These are phyloP conservation scores for Pterocarpus santalinus DNA, from an alignment of 306 rosid species.

Conservation along the genomic window DNA sequence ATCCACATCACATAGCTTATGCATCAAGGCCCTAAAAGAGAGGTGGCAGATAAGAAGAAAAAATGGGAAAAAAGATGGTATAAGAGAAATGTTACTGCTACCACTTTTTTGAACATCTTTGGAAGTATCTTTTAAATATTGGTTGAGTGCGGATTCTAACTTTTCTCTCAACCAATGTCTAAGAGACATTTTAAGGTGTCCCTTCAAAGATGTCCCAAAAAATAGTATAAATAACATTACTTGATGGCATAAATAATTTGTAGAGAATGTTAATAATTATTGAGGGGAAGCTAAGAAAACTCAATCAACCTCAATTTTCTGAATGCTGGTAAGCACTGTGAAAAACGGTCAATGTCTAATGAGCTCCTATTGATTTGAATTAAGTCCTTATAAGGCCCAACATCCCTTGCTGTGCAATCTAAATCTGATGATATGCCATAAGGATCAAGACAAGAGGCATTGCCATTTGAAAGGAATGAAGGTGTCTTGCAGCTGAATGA, in stretches of 20 bases:
- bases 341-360: conserved; percentile 55
- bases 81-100: neutral
- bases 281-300: conserved; percentile 1
- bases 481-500: conserved; percentile 73
- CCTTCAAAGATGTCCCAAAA: no score
- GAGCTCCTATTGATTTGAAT: conserved; percentile 76
- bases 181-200: no score
- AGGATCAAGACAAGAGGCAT: conserved; percentile 67
- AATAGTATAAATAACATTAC: no score
- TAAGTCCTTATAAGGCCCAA: conserved; percentile 83
- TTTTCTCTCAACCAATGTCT: no score
- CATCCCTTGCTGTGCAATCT: conserved; percentile 64
- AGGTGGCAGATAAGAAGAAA: neutral
- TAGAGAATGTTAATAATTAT: neutral
- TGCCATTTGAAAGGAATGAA: conserved; percentile 63
- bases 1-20: conserved; percentile 69
- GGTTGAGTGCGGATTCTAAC: no score
- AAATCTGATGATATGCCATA: conserved; percentile 71
- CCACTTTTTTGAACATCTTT: no score
- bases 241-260: neutral
- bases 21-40: conserved; percentile 67
- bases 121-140: no score
- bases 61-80: neutral
- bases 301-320: conserved; percentile 68
- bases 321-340: conserved; percentile 59